phyloP scores from a whole-genome alignment of 192 early-diverging fungal species.

The Coemansia sp. region DNA sequence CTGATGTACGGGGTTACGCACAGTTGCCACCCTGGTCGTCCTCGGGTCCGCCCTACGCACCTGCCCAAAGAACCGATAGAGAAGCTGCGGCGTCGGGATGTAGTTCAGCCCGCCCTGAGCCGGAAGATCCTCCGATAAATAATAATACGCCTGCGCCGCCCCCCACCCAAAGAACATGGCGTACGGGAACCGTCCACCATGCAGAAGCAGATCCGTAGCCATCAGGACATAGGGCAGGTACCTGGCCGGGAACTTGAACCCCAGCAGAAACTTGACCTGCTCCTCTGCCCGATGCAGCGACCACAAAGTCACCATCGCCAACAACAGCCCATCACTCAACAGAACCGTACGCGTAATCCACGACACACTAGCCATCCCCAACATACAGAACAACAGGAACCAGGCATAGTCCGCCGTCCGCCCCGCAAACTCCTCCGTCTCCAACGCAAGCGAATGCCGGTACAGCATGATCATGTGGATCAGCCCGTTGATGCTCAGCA shows the following conservation, averaged over 20 bases:
- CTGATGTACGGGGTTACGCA: conserved; percentile 11
- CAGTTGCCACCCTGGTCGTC: conserved; percentile 10
- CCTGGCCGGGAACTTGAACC: conserved; percentile 61
- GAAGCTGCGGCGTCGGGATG: conserved; percentile 60
- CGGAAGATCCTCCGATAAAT: conserved; percentile 62
- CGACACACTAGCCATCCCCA: conserved; percentile 6
- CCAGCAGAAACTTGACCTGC: conserved; percentile 67
- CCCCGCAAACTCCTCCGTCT: conserved; percentile 57
- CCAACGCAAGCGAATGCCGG: conserved; percentile 64
- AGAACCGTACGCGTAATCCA: conserved; percentile 18
- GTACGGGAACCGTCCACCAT: conserved; percentile 38
- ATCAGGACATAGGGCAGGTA: conserved; percentile 75
- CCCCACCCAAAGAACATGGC: conserved; percentile 59
- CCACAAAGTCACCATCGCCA: conserved; percentile 74
- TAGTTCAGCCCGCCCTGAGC: conserved; percentile 56
- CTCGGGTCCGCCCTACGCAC: conserved; percentile 18
- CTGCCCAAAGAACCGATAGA: conserved; percentile 49
- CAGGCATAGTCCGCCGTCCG: conserved; percentile 76
- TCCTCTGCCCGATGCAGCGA: conserved; percentile 53
- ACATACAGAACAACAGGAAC: conserved; percentile 59
- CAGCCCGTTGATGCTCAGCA: conserved; percentile 52
- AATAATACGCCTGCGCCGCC: conserved; percentile 70
- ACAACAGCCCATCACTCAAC: conserved; percentile 51
- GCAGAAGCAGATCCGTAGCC: conserved; percentile 50
- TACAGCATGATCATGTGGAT: conserved; percentile 73